Evolutionary conservation across 352 stramenopile genomes (phyloP).

Genomic region (Globisporangium iwayamae): DNA sequence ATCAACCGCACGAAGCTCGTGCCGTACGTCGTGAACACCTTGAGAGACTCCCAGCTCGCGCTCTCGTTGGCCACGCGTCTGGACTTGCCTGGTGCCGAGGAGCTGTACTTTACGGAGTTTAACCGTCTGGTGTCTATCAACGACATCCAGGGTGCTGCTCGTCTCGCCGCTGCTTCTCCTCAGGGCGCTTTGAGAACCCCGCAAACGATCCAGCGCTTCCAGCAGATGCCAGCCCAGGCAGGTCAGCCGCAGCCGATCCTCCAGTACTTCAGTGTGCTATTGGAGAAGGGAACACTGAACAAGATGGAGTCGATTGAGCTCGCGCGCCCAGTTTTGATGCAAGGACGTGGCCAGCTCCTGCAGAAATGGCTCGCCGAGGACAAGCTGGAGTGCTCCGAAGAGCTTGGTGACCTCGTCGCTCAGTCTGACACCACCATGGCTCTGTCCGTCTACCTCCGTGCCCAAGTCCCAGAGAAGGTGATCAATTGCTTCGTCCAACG

Average conservation of each 20-base stretch:
- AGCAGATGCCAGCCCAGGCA: slow-evolving; percentile 96
- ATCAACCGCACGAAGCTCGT: slow-evolving; percentile 98
- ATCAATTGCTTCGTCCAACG: slow-evolving; percentile 99
- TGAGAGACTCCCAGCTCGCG: slow-evolving; percentile 96
- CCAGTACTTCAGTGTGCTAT: slow-evolving; percentile 98
- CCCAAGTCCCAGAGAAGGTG: slow-evolving; percentile 98
- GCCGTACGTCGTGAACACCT: slow-evolving; percentile 98
- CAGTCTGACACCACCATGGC: slow-evolving; percentile 97
- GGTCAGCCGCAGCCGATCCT: slow-evolving; percentile 97
- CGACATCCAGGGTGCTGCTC: slow-evolving; percentile 79
- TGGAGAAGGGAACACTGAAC: slow-evolving; percentile 98
- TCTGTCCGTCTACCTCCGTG: slow-evolving; percentile 96
- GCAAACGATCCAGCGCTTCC: slow-evolving; percentile 98
- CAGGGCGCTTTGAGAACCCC: slow-evolving; percentile 93
- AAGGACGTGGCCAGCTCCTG: slow-evolving; percentile 96
- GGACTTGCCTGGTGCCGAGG: slow-evolving; percentile 96
- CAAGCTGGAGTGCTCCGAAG: slow-evolving; percentile 97
- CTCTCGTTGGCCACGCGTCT: slow-evolving; percentile 95
- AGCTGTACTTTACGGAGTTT: slow-evolving; percentile 98
- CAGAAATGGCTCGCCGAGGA: slow-evolving; percentile 99
- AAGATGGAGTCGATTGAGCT: slow-evolving; percentile 99
- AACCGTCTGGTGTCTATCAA: slow-evolving; percentile 90
- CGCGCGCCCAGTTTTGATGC: slow-evolving; percentile 95
- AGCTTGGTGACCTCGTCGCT: slow-evolving; percentile 96
- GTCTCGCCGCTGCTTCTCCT: slow-evolving; percentile 89